These are phyloP conservation scores for Sesbania bispinosa DNA, from an alignment of 306 rosid species.

Conservation along the genomic window DNA sequence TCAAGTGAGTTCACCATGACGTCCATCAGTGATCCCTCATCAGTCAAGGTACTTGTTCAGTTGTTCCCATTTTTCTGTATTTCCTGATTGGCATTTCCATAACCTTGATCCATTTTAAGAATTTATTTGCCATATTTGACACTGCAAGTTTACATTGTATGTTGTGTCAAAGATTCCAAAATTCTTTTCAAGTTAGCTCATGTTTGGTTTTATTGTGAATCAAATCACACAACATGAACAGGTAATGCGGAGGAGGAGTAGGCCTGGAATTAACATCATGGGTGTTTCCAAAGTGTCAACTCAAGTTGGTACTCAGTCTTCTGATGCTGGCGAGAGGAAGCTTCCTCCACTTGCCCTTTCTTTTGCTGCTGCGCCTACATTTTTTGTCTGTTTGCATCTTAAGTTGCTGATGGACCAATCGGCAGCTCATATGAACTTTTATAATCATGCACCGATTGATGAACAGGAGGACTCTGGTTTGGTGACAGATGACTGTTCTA, in stretches of 20 bases:
- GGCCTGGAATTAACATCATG: slow-evolving; percentile 58
- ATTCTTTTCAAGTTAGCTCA: not conserved
- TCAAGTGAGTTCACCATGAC: slow-evolving; percentile 31
- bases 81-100: slow-evolving; percentile 1
- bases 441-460: slow-evolving; percentile 36
- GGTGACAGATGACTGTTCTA: slow-evolving; percentile 35
- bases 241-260: slow-evolving; percentile 50
- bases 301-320: slow-evolving; percentile 32
- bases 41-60: slow-evolving; percentile 63
- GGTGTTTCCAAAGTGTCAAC: slow-evolving; percentile 51
- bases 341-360: slow-evolving; percentile 74
- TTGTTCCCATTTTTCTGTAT: slow-evolving; percentile 3
- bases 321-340: slow-evolving; percentile 43
- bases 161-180: slow-evolving; percentile 10
- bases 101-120: not conserved
- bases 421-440: slow-evolving; percentile 45
- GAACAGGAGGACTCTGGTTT: slow-evolving; percentile 41
- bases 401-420: slow-evolving; percentile 71
- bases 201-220: slow-evolving; percentile 27
- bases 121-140: slow-evolving; percentile 2
- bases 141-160: not conserved
- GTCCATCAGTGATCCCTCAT: slow-evolving; percentile 31
- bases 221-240: slow-evolving; percentile 32
- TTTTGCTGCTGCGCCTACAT: slow-evolving; percentile 81
- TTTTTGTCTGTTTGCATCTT: slow-evolving; percentile 79